phyloP scores from a whole-genome alignment of 2,329 filamentous ascomycete genomes.

The Chaetomiaceae sp. region DNA sequence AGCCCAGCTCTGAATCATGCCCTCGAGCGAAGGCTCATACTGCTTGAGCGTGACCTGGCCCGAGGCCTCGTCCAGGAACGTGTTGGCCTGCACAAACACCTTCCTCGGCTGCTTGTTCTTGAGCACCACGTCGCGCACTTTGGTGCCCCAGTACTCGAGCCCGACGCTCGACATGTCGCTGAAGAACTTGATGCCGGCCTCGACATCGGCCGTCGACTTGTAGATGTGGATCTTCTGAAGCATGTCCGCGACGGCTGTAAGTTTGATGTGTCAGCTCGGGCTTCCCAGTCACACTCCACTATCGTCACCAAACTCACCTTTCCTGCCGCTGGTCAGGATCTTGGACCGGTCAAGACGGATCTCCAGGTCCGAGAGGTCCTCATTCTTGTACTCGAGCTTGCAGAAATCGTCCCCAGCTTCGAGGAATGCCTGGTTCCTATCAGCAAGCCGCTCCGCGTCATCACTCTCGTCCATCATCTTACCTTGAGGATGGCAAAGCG shows the following conservation, averaged over 20 bases:
- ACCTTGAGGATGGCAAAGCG: constrained; percentile 77
- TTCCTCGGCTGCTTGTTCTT: constrained; percentile 77
- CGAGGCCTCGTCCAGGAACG: constrained; percentile 61
- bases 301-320: constrained; percentile 39
- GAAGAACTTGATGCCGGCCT: constrained; percentile 74
- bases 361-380: constrained; percentile 74
- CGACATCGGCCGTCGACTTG: constrained; percentile 83
- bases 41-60: constrained; percentile 75
- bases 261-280: background rate
- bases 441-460: background rate
- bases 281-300: background rate
- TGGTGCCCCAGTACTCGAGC: constrained; percentile 75
- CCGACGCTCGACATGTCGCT: constrained; percentile 78
- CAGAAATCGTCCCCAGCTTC: constrained; percentile 84
- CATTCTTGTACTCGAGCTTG: constrained; percentile 66
- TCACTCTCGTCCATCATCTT: background rate
- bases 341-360: constrained; percentile 81
- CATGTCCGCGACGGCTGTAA: constrained; percentile 73
- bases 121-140: constrained; percentile 71
- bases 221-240: constrained; percentile 89
- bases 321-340: constrained; percentile 77
- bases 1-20: constrained; percentile 78
- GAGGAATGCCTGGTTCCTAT: constrained; percentile 61
- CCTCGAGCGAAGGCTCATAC: constrained; percentile 76
- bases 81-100: constrained; percentile 94